phyloP scores from a whole-genome alignment of 2,329 filamentous ascomycete species.

The Fusarium verticillioides region DNA sequence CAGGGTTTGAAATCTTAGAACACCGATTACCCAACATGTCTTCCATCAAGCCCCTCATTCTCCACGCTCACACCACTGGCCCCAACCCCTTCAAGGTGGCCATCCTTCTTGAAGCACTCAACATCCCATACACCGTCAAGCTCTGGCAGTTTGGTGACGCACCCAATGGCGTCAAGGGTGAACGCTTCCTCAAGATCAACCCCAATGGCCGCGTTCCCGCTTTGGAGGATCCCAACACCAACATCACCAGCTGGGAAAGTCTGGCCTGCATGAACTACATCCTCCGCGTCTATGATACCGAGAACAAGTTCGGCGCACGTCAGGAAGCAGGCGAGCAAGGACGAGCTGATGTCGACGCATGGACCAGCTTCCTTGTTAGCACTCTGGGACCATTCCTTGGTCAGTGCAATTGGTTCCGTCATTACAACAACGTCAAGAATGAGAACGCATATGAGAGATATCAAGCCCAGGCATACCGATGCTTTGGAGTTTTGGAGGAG shows the following conservation, averaged over 20 bases:
- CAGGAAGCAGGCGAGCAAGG: conserved; percentile 13
- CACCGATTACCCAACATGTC: not conserved
- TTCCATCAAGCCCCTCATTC: conserved; percentile 10
- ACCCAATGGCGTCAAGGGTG: conserved; percentile 34
- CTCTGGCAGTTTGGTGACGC: conserved; percentile 15
- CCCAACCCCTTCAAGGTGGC: conserved; percentile 44
- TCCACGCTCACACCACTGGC: conserved; percentile 8
- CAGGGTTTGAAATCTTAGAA: not conserved
- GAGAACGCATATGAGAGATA: conserved; percentile 18
- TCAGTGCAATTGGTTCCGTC: conserved; percentile 24
- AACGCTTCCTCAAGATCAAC: conserved; percentile 46
- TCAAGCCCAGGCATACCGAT: not conserved
- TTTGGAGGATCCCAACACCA: conserved; percentile 48
- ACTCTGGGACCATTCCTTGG: conserved; percentile 14
- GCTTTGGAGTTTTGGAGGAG: conserved; percentile 16
- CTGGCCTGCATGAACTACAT: conserved; percentile 40
- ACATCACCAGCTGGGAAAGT: conserved; percentile 45
- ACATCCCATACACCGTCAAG: conserved; percentile 43
- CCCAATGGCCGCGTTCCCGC: conserved; percentile 49
- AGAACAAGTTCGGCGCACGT: conserved; percentile 14
- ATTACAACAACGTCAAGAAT: conserved; percentile 18
- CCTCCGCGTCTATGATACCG: conserved; percentile 29
- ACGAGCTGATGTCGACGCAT: conserved; percentile 8
- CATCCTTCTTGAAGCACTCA: conserved; percentile 47
- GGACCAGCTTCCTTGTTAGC: conserved; percentile 23